A percentile compares a stretch with the other conserved stretches of the same genome.
Evolutionary conservation across 768 basidiomycete species (phyloP).

Genomic region (Xerocomellus chrysenteron): DNA sequence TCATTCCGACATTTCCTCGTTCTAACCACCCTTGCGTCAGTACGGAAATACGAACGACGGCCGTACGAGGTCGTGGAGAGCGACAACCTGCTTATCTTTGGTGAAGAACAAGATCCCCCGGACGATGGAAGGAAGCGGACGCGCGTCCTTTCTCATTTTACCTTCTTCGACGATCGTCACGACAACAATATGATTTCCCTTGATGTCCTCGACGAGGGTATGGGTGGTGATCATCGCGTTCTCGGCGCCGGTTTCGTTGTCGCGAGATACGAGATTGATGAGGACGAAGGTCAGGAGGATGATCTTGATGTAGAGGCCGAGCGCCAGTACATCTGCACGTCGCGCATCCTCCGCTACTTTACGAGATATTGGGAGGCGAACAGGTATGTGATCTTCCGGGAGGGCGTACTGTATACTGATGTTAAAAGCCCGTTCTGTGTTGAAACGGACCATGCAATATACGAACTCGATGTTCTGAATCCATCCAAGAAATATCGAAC

Average conservation of each 20-base stretch:
- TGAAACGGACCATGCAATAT: constrained; percentile 64
- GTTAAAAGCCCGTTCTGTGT: constrained; percentile 58
- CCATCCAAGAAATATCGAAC: constrained; percentile 47
- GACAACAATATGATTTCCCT: constrained; percentile 48
- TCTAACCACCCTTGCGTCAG: constrained; percentile 26
- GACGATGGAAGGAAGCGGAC: constrained; percentile 48
- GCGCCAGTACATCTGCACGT: constrained; percentile 44
- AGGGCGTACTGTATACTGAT: background rate
- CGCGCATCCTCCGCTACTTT: constrained; percentile 45
- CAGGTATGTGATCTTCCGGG: constrained; percentile 43
- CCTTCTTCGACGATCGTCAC: constrained; percentile 56
- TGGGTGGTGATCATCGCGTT: constrained; percentile 39
- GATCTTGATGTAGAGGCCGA: constrained; percentile 35
- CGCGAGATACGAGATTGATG: constrained; percentile 50
- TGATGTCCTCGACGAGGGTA: constrained; percentile 46
- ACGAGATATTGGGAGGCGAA: constrained; percentile 50
- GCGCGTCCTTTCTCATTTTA: constrained; percentile 57
- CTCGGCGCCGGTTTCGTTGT: constrained; percentile 57
- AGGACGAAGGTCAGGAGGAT: constrained; percentile 64
- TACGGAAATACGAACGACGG: constrained; percentile 38
- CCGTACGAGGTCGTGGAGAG: constrained; percentile 37
- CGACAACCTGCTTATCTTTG: constrained; percentile 35
- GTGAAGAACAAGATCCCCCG: constrained; percentile 40
- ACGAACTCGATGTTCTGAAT: constrained; percentile 42
- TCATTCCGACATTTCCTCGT: background rate